phyloP scores from a whole-genome alignment of 2,329 filamentous ascomycete species.

The Paradendryphiella salina region DNA sequence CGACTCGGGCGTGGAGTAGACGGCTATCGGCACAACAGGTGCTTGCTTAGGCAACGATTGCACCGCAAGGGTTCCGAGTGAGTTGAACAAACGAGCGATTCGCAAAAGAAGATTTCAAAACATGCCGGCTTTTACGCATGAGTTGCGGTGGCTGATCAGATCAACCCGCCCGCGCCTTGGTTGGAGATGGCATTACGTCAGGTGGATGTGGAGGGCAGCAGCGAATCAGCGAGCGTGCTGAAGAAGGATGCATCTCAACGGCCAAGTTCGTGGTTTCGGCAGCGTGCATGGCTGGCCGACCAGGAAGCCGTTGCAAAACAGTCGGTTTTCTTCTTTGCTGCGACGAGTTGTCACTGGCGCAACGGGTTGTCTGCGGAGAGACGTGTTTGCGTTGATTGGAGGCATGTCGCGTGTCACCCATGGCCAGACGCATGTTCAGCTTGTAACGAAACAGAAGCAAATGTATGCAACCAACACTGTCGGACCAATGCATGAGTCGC shows the following conservation, averaged over 20 bases:
- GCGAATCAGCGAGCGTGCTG: conserved; percentile 6
- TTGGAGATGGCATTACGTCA: conserved; percentile 16
- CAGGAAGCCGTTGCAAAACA: background rate
- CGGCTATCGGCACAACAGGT: background rate
- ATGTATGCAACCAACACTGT: too few relatives aligned
- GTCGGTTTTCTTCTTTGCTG: background rate
- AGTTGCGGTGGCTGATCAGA: conserved; percentile 11
- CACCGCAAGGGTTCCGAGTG: background rate
- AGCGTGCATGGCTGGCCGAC: background rate
- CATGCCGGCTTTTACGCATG: conserved; percentile 6
- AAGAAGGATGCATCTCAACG: conserved; percentile 20
- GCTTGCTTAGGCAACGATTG: background rate
- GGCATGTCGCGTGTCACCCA: too few relatives aligned
- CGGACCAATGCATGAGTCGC: background rate
- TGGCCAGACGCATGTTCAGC: too few relatives aligned
- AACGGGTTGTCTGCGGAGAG: background rate
- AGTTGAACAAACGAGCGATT: background rate
- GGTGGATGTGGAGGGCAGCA: background rate
- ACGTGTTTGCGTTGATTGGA: background rate
- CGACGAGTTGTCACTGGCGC: background rate
- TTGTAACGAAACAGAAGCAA: too few relatives aligned
- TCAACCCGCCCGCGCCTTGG: conserved; percentile 10
- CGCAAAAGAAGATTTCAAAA: background rate
- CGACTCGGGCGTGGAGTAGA: conserved; percentile 18
- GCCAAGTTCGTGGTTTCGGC: conserved; percentile 1